Evolutionary conservation across 352 stramenopile species (phyloP).

Genomic region (Phytophthora ramorum): DNA sequence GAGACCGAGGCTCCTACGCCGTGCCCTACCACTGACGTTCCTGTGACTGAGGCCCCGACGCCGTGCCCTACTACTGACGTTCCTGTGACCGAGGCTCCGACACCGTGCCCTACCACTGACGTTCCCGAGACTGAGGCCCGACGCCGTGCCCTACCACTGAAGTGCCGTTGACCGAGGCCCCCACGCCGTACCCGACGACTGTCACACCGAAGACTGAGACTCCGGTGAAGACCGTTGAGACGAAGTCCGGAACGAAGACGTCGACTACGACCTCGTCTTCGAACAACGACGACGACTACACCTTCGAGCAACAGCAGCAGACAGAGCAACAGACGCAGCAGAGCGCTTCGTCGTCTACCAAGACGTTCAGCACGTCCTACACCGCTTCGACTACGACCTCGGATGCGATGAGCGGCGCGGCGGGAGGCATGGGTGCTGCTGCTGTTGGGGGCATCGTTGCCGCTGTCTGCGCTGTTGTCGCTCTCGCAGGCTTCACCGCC

Average conservation of each 20-base stretch:
- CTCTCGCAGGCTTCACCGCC: constrained; percentile 43
- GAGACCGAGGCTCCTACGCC: constrained; percentile 15
- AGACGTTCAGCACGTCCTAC: constrained; percentile 34
- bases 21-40: constrained; percentile 13
- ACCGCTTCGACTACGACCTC: constrained; percentile 15
- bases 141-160: constrained; percentile 26
- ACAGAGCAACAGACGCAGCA: constrained; percentile 25
- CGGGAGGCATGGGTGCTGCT: background rate
- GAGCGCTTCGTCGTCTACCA: constrained; percentile 22
- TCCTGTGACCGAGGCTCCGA: constrained; percentile 2
- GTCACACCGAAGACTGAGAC: constrained; percentile 8
- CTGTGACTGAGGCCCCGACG: constrained; percentile 9
- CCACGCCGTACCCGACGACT: constrained; percentile 14
- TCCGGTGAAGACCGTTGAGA: constrained; percentile 8
- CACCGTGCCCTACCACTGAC: constrained; percentile 18
- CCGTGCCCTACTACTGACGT: constrained; percentile 23
- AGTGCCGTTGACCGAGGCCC: constrained; percentile 5
- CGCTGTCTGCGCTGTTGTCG: constrained; percentile 40
- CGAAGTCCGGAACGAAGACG: constrained; percentile 17
- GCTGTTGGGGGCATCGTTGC: constrained; percentile 18
- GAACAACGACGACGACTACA: constrained; percentile 27
- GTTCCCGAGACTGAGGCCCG: background rate
- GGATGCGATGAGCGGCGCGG: background rate
- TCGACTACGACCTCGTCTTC: constrained; percentile 12
- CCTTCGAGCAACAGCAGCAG: constrained; percentile 17